phyloP scores from a whole-genome alignment of 495 filamentous ascomycete genomes.

The Xylaria intraflava region DNA sequence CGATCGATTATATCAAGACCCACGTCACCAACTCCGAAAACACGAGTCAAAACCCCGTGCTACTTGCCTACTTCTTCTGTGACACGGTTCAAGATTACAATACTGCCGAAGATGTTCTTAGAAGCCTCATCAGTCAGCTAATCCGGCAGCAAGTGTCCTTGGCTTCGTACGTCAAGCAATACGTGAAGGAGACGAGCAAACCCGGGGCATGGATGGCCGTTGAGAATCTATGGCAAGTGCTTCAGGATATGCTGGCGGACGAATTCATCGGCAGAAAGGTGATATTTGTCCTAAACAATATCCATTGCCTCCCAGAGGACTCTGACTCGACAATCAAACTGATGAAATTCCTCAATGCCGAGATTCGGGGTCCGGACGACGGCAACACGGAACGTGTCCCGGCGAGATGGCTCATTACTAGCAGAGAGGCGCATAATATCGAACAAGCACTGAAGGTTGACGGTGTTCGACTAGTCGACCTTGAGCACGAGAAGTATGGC shows the following conservation, averaged over 20 bases:
- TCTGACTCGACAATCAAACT: slow-evolving; percentile 32
- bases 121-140: slow-evolving; percentile 30
- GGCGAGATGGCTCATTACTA: slow-evolving; percentile 30
- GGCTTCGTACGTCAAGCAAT: slow-evolving; percentile 30
- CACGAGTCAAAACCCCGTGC: slow-evolving; percentile 15
- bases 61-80: slow-evolving; percentile 37
- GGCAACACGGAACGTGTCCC: slow-evolving; percentile 14
- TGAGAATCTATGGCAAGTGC: slow-evolving; percentile 31
- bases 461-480: slow-evolving; percentile 18
- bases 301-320: slow-evolving; percentile 31
- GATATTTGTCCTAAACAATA: slow-evolving; percentile 33
- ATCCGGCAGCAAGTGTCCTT: slow-evolving; percentile 29
- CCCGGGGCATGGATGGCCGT: slow-evolving; percentile 18
- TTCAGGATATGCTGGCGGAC: slow-evolving; percentile 32
- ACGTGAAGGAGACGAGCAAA: slow-evolving; percentile 18
- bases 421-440: slow-evolving; percentile 25
- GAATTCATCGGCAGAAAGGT: slow-evolving; percentile 27
- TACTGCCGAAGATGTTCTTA: slow-evolving; percentile 35
- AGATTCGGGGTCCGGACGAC: slow-evolving; percentile 14
- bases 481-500: slow-evolving; percentile 27
- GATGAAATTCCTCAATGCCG: slow-evolving; percentile 22
- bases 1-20: slow-evolving; percentile 27
- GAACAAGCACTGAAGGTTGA: slow-evolving; percentile 18
- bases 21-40: slow-evolving; percentile 7
- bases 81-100: slow-evolving; percentile 24